These are phyloP conservation scores for Geum urbanum DNA, from an alignment of 306 rosid genomes.

Conservation along the genomic window DNA sequence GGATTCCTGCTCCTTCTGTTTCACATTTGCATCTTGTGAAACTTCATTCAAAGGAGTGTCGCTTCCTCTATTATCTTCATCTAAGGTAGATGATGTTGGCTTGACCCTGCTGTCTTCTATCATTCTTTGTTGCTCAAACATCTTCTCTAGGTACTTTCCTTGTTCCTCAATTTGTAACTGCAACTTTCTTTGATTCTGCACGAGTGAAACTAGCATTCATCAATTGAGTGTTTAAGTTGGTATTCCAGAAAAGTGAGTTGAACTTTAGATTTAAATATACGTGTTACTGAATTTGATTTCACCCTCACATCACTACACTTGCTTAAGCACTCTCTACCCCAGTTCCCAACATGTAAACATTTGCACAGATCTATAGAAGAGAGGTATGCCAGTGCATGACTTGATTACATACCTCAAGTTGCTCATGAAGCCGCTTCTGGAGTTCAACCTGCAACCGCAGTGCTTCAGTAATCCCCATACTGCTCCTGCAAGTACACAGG, in stretches of 20 bases:
- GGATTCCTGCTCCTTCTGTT: constrained; percentile 37
- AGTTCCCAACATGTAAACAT: background rate
- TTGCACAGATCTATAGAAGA: background rate
- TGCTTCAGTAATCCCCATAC: constrained; percentile 83
- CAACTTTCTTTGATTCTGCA: constrained; percentile 76
- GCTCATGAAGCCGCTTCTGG: constrained; percentile 97
- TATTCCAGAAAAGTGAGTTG: background rate
- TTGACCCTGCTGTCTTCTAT: constrained; percentile 48
- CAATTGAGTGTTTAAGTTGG: background rate
- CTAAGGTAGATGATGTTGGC: constrained; percentile 35
- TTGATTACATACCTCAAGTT: constrained; percentile 73
- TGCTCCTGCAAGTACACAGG: constrained; percentile 39
- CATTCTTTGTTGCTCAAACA: constrained; percentile 74
- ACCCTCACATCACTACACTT: background rate
- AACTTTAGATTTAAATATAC: background rate
- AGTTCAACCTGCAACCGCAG: constrained; percentile 92
- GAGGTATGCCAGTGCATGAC: constrained; percentile 1
- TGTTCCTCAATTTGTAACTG: constrained; percentile 87
- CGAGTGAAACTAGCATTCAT: constrained; percentile 1
- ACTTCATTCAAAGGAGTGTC: constrained; percentile 24
- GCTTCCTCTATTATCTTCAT: constrained; percentile 25
- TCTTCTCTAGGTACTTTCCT: constrained; percentile 69
- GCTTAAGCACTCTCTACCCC: background rate
- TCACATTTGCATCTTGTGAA: constrained; percentile 33
- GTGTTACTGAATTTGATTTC: background rate